Evolutionary conservation across 257 asterid species (phyloP), one percentile per base, ranked within the genome.

Genomic region (Cruciata laevipes): DNA sequence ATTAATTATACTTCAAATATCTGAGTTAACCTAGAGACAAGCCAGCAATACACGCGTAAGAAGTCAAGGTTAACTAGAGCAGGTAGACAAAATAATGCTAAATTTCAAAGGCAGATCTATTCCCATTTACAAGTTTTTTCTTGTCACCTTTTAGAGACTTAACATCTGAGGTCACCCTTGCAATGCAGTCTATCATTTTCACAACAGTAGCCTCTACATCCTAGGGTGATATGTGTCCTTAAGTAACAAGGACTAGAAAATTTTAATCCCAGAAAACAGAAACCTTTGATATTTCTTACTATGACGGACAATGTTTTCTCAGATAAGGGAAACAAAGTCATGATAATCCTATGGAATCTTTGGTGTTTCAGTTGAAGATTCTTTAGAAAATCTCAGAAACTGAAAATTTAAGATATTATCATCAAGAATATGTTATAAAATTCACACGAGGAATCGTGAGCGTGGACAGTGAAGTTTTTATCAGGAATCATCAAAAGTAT

Each of bases 11-110:
- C 13, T 59, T 33, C 27, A 16, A 20, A 27, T 16, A 32, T 70
- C 9, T 40, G 53, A 56, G 14, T 47, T 60, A 70, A 49, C 38
- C 74, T 61, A 57, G 37, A 47, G 5, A 47, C 25, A 61, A 14
- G 42, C 5, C 44, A 63, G 13, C 37, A 63, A 24, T 10, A 12
- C 7, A 38, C 21, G 11, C 10, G 23, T 31, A 24, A 63, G 53
- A 6, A 12, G 56, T 63, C 38, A 4, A 58, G 13, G 32, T 23
- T 3, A 16, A 20, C 16, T 3, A 38, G 35, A 31, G 21, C 17
- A 21, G 23, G 9, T 60, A 42, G 42, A 30, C 61, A 61, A 25
- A 4, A 44, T 6, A 20, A 60, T 5, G 58, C 3, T 14, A 5
- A 56, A 23, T 7, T 17, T 18, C 1, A 7, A 67, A n/a, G 53